These are phyloP conservation scores for Aspergillus caelatus DNA, from an alignment of 2,329 filamentous ascomycete species.

Conservation along the genomic window DNA sequence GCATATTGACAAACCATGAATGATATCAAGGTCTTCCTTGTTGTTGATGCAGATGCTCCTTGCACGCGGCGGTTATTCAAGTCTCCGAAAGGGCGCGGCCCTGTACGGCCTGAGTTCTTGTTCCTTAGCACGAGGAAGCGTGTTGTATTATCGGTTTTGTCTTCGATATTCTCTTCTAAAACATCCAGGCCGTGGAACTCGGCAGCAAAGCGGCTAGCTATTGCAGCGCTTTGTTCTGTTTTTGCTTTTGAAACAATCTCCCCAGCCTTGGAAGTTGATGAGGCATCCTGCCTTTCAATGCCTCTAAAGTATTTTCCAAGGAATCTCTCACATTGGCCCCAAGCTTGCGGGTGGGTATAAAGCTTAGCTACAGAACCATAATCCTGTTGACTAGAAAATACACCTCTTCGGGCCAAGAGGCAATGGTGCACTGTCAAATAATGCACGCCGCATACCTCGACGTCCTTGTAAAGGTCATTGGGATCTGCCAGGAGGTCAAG, in stretches of 20 bases:
- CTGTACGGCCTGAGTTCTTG: conserved; percentile 30
- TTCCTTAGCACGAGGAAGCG: conserved; percentile 50
- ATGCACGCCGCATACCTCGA: conserved; percentile 78
- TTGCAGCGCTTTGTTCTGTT: conserved; percentile 69
- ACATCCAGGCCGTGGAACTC: conserved; percentile 68
- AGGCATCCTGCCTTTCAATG: conserved; percentile 79
- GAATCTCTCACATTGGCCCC: conserved; percentile 84
- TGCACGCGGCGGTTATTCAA: conserved; percentile 12
- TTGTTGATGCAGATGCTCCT: conserved; percentile 6
- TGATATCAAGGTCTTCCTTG: conserved; percentile 68
- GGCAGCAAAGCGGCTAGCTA: conserved; percentile 76
- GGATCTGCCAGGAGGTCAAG: conserved; percentile 86
- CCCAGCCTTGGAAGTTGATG: conserved; percentile 82
- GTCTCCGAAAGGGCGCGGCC: conserved; percentile 21
- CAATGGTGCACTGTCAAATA: conserved; percentile 90
- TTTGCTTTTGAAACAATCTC: conserved; percentile 67
- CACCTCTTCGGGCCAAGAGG: conserved; percentile 60
- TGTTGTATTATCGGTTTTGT: conserved; percentile 50
- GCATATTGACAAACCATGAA: conserved; percentile 79
- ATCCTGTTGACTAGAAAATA: conserved; percentile 22
- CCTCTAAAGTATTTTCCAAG: conserved; percentile 69
- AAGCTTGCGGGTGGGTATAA: conserved; percentile 94
- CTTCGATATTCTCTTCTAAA: conserved; percentile 57
- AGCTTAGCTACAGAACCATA: conserved; percentile 70
- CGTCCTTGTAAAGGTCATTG: conserved; percentile 62